Base-by-base conservation (phyloP, 2,329 filamentous ascomycete genomes). In the Gyromitra esculenta region DNA sequence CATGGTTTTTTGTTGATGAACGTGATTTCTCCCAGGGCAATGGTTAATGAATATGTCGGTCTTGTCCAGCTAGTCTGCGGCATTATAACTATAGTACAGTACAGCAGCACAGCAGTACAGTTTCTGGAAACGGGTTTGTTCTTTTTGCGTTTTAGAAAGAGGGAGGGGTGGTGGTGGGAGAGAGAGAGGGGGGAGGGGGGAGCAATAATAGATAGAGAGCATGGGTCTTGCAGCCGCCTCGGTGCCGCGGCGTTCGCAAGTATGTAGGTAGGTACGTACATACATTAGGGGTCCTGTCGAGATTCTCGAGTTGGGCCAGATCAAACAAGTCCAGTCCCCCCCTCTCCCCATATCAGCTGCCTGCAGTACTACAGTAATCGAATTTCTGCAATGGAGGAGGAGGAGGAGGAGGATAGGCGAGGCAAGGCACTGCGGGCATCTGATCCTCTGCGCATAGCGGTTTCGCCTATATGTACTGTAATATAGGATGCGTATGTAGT, bases 381-480 rank as follows among this genome's bases (percentile, higher is more conserved):
- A 50, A 37, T 21, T 35, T 63, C 45, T 71, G 45, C 21, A 54
- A 25, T 45, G 41, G 43, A n/a, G 9, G 7, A 48, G n/a, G 35
- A 43, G 11, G 35, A 3, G 25, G 25, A 31, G 2, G 25, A 31
- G 13, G 45, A 37, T 54, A 64, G 48, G 68, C 57, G 68, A 63
- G 48, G 25, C 25, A 31, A 31, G 25, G 25, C 25, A 31, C 25
- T 31, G 25, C 8, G 18, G 63, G 64, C 64, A 67, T 67, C 65
- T 68, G 21, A 43, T 35, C 50, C 69, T 66, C 52, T 21, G 66
- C 39, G 50, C 62, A 52, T 50, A 13, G 57, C 15, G 11, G 69
- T 65, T 65, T 65, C 60, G 70, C 70, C 62, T 73, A 69, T 73
- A 66, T 73, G 37, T 57, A 21, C 37, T 15, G 48, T 56, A 45